Percentiles rank a stretch among this genome's conserved stretches.
phyloP scores from a whole-genome alignment of 306 rosid species.

The Castanospermum australe region DNA sequence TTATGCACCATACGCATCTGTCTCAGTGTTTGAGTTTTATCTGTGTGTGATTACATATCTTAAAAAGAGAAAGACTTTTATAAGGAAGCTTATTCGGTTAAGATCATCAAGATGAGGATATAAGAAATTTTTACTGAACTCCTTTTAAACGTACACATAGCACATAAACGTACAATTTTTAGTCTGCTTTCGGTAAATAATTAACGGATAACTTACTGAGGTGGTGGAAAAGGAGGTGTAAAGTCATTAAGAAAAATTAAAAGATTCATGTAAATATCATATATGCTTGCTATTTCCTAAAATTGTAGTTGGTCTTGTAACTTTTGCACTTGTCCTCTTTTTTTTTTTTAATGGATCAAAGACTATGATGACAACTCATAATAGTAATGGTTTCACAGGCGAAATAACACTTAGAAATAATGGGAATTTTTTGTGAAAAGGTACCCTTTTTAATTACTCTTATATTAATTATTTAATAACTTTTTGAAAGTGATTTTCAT shows the following conservation, averaged over 20 bases:
- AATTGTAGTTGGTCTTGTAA: neutral
- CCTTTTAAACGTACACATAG: too few relatives aligned
- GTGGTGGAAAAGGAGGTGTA: neutral
- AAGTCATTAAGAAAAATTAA: neutral
- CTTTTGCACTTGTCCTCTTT: neutral
- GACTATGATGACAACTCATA: neutral
- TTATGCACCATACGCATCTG: neutral
- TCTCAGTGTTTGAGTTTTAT: neutral
- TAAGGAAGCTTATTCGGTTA: neutral
- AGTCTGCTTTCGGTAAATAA: neutral
- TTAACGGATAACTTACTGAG: neutral
- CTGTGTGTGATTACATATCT: neutral
- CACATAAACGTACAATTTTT: neutral
- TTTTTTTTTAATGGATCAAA: neutral
- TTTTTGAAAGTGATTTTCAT: slow-evolving; percentile 2
- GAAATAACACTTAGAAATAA: neutral
- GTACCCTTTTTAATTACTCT: neutral
- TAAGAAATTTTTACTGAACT: too few relatives aligned
- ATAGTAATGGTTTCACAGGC: neutral
- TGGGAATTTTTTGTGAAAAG: neutral
- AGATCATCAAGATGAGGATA: too few relatives aligned
- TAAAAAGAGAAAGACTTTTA: neutral
- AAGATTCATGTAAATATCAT: neutral
- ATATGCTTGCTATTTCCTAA: neutral
- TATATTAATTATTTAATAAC: neutral